Evolutionary conservation across 306 rosid species (phyloP).

Genomic region (Vicia villosa): DNA sequence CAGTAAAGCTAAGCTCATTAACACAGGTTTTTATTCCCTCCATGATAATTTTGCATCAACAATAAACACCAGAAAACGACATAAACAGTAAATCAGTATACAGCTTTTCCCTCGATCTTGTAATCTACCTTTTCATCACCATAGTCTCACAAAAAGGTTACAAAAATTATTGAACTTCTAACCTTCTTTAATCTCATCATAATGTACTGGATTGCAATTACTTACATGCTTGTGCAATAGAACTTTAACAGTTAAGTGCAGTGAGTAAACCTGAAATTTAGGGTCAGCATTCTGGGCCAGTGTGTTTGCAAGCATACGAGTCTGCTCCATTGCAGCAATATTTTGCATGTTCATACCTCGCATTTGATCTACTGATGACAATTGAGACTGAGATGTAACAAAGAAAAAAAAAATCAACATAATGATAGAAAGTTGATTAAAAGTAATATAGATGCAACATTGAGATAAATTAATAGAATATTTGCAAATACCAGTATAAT

Average conservation of each 20-base stretch:
- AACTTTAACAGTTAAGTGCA: constrained; percentile 28
- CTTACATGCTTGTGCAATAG: constrained; percentile 21
- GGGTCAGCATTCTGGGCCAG: constrained; percentile 91
- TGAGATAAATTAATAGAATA: constrained; percentile 12
- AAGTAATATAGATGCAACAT: neutral
- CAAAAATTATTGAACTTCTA: constrained; percentile 22
- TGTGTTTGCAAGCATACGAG: constrained; percentile 94
- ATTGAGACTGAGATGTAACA: constrained; percentile 62
- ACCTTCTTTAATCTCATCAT: constrained; percentile 16
- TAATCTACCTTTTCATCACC: constrained; percentile 11
- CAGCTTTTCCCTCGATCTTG: neutral
- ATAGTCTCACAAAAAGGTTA: constrained; percentile 9
- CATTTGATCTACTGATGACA: constrained; percentile 75
- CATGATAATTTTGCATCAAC: constrained; percentile 8
- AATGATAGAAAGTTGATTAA: constrained; percentile 14
- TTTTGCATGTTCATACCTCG: constrained; percentile 63
- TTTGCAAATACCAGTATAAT: constrained; percentile 14
- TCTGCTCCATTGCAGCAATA: constrained; percentile 90
- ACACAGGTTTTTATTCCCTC: constrained; percentile 20
- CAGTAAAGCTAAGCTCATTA: constrained; percentile 13
- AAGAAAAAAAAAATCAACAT: constrained; percentile 14
- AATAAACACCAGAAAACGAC: neutral
- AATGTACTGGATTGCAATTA: constrained; percentile 12
- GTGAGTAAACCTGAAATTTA: constrained; percentile 82
- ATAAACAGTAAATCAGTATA: constrained; percentile 7